Evolutionary conservation across 75 land plant genomes (phyloP).

Genomic region (Pinus taeda): DNA sequence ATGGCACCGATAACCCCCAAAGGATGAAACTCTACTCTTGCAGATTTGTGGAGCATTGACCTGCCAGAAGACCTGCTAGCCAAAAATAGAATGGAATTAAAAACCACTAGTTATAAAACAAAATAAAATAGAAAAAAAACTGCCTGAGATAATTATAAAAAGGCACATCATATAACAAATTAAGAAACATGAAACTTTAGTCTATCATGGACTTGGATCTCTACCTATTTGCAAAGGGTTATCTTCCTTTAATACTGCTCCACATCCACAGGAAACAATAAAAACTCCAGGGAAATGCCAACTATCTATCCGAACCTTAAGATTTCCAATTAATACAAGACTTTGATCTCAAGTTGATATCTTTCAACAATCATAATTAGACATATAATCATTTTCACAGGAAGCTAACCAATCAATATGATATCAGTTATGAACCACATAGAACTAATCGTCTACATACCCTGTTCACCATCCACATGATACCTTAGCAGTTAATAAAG

Average conservation of each 20-base stretch:
- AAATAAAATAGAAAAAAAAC: background rate
- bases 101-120: conserved; percentile 6
- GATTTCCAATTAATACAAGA: background rate
- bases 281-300: background rate
- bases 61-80: conserved; percentile 65
- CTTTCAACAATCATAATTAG: background rate
- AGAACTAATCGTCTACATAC: background rate
- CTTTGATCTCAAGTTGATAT: background rate
- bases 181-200: background rate
- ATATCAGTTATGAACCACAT: background rate
- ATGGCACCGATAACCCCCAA: conserved; percentile 94
- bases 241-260: background rate
- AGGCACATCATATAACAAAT: background rate
- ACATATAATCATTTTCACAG: background rate
- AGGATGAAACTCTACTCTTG: conserved; percentile 90
- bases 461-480: too few relatives aligned
- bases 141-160: background rate
- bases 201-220: background rate
- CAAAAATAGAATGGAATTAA: background rate
- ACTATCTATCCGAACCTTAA: background rate
- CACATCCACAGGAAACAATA: background rate
- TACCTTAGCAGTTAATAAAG: too few relatives aligned
- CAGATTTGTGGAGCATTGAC: conserved; percentile 77
- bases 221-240: background rate
- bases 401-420: background rate